phyloP scores from a whole-genome alignment of 2,329 filamentous ascomycete species.

The Escovopsis sp. region DNA sequence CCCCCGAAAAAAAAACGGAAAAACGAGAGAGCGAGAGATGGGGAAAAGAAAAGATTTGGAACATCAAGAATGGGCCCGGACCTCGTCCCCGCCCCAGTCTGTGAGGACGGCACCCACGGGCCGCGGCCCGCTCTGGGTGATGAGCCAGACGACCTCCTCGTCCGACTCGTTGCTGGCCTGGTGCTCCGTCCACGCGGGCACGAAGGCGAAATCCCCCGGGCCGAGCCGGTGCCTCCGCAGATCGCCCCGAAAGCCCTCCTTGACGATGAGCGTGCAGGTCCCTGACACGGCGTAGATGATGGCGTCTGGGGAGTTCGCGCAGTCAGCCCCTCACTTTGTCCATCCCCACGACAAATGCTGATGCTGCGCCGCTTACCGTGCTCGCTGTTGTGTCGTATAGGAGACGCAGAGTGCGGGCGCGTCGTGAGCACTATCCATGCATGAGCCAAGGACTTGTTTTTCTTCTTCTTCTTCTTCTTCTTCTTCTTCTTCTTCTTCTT shows the following conservation, averaged over 20 bases:
- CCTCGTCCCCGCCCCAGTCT: slow-evolving; percentile 42
- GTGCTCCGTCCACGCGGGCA: slow-evolving; percentile 57
- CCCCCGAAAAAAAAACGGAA: not conserved
- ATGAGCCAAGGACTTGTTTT: slow-evolving; percentile 4
- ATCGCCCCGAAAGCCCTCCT: slow-evolving; percentile 35
- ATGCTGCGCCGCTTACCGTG: slow-evolving; percentile 33
- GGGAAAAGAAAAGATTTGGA: not conserved
- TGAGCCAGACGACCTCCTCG: slow-evolving; percentile 47
- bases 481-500: too few species aligned
- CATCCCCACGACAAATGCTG: not conserved
- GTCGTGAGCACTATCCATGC: slow-evolving; percentile 40
- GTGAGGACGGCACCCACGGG: slow-evolving; percentile 48
- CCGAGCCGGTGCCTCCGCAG: slow-evolving; percentile 40
- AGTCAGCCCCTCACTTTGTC: too few species aligned
- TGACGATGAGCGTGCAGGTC: slow-evolving; percentile 43
- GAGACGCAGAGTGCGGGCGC: slow-evolving; percentile 44
- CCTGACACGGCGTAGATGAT: slow-evolving; percentile 53
- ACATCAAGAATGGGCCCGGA: slow-evolving; percentile 8
- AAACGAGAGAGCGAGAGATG: too few species aligned
- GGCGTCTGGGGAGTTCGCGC: slow-evolving; percentile 32
- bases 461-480: not conserved
- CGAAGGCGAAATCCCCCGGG: slow-evolving; percentile 54
- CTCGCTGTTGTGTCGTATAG: slow-evolving; percentile 55
- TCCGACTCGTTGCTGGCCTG: slow-evolving; percentile 53
- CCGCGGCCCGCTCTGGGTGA: slow-evolving; percentile 45